A percentile compares a stretch with the other conserved stretches of the same genome.
Conservation (phyloP, 2,329 filamentous ascomycete species). For the Diaporthe velutina region DNA sequence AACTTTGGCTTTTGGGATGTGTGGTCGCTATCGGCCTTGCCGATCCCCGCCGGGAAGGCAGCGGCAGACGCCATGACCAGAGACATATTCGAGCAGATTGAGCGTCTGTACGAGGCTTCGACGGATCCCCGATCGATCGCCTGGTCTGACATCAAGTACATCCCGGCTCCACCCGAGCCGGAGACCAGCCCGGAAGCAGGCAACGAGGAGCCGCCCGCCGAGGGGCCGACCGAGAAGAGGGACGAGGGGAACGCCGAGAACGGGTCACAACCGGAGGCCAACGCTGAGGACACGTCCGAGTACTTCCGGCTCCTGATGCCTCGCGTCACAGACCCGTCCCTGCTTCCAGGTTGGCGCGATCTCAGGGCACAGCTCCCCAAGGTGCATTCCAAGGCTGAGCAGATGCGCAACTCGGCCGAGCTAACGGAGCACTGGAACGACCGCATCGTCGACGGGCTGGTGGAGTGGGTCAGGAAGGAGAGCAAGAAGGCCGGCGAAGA, state of each 20-base stretch:
- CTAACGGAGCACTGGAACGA: conserved; percentile 66
- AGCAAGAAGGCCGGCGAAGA: conserved; percentile 41
- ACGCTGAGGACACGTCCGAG: conserved; percentile 31
- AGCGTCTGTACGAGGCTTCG: conserved; percentile 60
- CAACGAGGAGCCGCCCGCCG: conserved; percentile 39
- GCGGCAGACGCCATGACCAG: conserved; percentile 53
- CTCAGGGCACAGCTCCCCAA: conserved; percentile 56
- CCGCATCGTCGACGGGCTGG: conserved; percentile 54
- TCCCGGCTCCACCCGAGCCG: conserved; percentile 43
- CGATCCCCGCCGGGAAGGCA: conserved; percentile 53
- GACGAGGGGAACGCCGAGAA: conserved; percentile 1
- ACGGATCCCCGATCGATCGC: conserved; percentile 57
- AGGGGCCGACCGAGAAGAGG: conserved; percentile 26
- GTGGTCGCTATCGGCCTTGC: conserved; percentile 64
- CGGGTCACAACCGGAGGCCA: background rate
- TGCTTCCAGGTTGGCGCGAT: conserved; percentile 65
- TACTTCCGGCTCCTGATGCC: conserved; percentile 66
- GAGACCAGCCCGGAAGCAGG: conserved; percentile 43
- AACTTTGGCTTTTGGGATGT: conserved; percentile 68
- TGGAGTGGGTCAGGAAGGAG: conserved; percentile 57
- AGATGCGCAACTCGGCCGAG: conserved; percentile 66
- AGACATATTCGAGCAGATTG: conserved; percentile 60
- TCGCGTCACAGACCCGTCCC: conserved; percentile 64
- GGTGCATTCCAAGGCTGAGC: conserved; percentile 63
- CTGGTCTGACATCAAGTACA: conserved; percentile 58